Evolutionary conservation across 129 eudicot species (phyloP), one percentile per base, ranked within the genome.

Genomic region (Flaveria linearis): DNA sequence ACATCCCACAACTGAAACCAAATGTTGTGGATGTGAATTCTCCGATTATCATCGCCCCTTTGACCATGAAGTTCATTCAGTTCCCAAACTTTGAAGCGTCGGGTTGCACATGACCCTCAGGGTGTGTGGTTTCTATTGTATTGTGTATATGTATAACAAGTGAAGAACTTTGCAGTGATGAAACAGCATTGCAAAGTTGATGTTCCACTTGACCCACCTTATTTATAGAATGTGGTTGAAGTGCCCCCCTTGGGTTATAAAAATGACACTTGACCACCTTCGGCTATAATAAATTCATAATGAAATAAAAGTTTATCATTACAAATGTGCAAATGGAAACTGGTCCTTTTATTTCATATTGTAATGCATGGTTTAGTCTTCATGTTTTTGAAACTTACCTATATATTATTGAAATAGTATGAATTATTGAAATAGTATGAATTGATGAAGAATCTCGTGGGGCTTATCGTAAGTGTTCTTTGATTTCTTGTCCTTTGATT

Each of bases 1-100:
- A 86, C 18, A 81, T 90, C 62, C 97, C 92, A 67, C 81, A 13
- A 22, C 41, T 90, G 70, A 82, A 81, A 30, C 88, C 98, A 0
- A 75, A 78, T 1, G 64, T 56, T 12, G 85, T 85, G 23, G 80
- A 82, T 76, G 69, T 84, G 60, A 71, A 85, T 18, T 83, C 86
- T 78, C 87, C 89, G 7, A 43, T 88, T 17, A 60, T 74, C 28
- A 63, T 93, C 65, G 71, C 79, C 52, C 87, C 98, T 62, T 78
- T 79, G 71, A 90, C 96, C 52, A 93, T 93, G 7, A 89, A 91
- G 82, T 93, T 93, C 83, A 62, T 90, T 46, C 89, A 82, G 18
- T 86, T 86, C 51, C 97, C 95, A n/a, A 88, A 85, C 83, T 85
- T 88, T 68, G 82, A 80, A 33, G 87, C 92, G 25, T 87, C 82